A percentile compares a stretch with the other conserved stretches of the same genome.
phyloP scores from a whole-genome alignment of 116 monocot species.

The Zostera marina region DNA sequence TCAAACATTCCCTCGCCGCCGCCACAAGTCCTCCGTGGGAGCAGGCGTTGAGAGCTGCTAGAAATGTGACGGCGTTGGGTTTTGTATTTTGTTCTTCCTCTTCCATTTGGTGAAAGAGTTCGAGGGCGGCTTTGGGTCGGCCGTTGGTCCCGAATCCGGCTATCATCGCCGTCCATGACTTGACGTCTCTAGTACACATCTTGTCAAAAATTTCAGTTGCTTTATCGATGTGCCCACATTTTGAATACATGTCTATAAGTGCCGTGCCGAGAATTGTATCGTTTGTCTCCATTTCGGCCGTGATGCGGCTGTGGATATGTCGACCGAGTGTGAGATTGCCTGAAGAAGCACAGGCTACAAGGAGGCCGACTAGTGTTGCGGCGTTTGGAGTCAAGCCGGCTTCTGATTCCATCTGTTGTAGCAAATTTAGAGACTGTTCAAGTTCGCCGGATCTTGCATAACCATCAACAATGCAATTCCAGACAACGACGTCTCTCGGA shows the following conservation, averaged over 20 bases:
- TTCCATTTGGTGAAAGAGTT: slow-evolving; percentile 32
- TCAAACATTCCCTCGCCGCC: slow-evolving; percentile 23
- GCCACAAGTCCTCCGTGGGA: slow-evolving; percentile 40
- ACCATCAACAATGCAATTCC: slow-evolving; percentile 57
- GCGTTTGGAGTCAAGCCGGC: slow-evolving; percentile 20
- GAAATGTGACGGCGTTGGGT: slow-evolving; percentile 57
- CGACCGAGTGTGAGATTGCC: slow-evolving; percentile 25
- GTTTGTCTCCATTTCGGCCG: slow-evolving; percentile 9
- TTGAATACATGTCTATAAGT: slow-evolving; percentile 54
- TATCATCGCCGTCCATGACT: slow-evolving; percentile 58
- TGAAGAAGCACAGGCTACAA: slow-evolving; percentile 34
- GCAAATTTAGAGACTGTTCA: slow-evolving; percentile 24
- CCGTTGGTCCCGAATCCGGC: slow-evolving; percentile 35
- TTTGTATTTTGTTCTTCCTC: slow-evolving; percentile 5
- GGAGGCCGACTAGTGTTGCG: slow-evolving; percentile 24
- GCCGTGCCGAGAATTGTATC: slow-evolving; percentile 35
- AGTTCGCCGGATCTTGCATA: slow-evolving; percentile 21
- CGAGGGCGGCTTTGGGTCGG: slow-evolving; percentile 17
- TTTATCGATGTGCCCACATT: slow-evolving; percentile 34
- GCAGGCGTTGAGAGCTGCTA: slow-evolving; percentile 48
- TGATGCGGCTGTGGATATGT: slow-evolving; percentile 12
- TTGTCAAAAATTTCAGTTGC: slow-evolving; percentile 22
- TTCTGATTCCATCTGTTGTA: slow-evolving; percentile 25
- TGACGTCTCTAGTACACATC: slow-evolving; percentile 35
- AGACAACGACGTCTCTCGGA: slow-evolving; percentile 31